Percentiles rank a stretch among this genome's conserved stretches.
Evolutionary conservation across 2,329 filamentous ascomycete species (phyloP).

Genomic region (Botryotinia calthae): DNA sequence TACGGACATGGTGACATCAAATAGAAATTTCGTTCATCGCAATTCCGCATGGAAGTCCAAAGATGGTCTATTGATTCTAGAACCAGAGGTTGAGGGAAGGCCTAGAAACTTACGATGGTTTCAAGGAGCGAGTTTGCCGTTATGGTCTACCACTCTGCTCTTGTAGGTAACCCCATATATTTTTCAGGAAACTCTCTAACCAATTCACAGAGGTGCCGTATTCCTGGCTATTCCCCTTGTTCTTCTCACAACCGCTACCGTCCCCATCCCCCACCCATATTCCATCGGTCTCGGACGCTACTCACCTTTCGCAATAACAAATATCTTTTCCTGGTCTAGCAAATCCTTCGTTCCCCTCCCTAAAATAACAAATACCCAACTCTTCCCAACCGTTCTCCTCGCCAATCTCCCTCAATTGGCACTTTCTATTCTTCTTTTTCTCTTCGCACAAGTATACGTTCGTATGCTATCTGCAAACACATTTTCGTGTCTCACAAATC

Average conservation of each 20-base stretch:
- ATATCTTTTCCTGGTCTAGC: slow-evolving; percentile 10
- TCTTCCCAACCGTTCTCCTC: slow-evolving; percentile 36
- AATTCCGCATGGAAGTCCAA: slow-evolving; percentile 25
- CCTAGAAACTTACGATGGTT: slow-evolving; percentile 24
- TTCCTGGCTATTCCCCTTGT: slow-evolving; percentile 4
- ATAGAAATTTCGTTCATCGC: slow-evolving; percentile 32
- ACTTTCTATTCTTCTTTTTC: slow-evolving; percentile 47
- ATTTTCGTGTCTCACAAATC: slow-evolving; percentile 33
- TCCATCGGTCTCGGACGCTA: background rate
- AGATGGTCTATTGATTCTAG: slow-evolving; percentile 9
- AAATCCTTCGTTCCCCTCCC: background rate
- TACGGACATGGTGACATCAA: slow-evolving; percentile 37
- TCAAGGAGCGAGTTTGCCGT: slow-evolving; percentile 23
- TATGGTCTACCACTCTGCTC: slow-evolving; percentile 24
- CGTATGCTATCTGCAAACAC: slow-evolving; percentile 47
- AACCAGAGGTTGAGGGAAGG: slow-evolving; percentile 1
- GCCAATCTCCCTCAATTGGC: slow-evolving; percentile 49
- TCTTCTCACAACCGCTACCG: slow-evolving; percentile 16
- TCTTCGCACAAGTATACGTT: slow-evolving; percentile 47
- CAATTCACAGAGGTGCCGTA: background rate
- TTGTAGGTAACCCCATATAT: background rate
- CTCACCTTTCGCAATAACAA: slow-evolving; percentile 1
- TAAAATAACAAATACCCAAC: slow-evolving; percentile 16
- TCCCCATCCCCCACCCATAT: background rate
- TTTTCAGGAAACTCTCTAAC: background rate